Conservation (phyloP, 129 eudicot species). For the Escallonia rubra region DNA sequence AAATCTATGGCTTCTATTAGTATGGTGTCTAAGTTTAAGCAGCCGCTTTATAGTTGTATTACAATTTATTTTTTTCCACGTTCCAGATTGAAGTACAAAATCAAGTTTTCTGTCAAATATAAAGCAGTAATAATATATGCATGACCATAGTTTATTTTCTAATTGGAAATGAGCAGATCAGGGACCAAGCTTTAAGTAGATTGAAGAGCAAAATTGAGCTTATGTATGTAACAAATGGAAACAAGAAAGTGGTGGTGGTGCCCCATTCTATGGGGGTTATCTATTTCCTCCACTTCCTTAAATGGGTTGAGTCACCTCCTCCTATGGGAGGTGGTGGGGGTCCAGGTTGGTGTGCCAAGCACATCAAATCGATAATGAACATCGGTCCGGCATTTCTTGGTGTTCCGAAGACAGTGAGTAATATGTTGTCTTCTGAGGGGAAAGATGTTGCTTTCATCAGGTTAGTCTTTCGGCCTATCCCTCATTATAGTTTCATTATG, state of each 20-base stretch:
- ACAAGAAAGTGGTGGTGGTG: conserved; percentile 93
- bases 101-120: background rate
- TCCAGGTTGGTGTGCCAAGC: conserved; percentile 80
- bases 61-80: too few relatives aligned
- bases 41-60: too few relatives aligned
- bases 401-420: conserved; percentile 74
- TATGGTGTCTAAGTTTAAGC: too few relatives aligned
- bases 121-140: background rate
- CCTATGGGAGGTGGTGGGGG: conserved; percentile 95
- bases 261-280: conserved; percentile 92
- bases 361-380: conserved; percentile 81
- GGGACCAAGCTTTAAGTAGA: conserved; percentile 84
- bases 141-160: background rate
- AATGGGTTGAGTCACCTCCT: conserved; percentile 79
- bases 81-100: too few relatives aligned
- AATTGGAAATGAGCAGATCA: conserved; percentile 37
- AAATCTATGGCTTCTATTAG: too few relatives aligned
- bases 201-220: conserved; percentile 84
- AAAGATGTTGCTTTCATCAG: conserved; percentile 79
- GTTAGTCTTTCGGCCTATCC: conserved; percentile 23
- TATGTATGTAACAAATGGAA: conserved; percentile 70
- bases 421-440: conserved; percentile 75
- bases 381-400: conserved; percentile 91
- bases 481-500: conserved; percentile 2
- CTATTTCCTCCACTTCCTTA: conserved; percentile 82